These are phyloP conservation scores for Helichrysum umbraculigerum DNA, from an alignment of 129 eudicot species.

Conservation along the genomic window DNA sequence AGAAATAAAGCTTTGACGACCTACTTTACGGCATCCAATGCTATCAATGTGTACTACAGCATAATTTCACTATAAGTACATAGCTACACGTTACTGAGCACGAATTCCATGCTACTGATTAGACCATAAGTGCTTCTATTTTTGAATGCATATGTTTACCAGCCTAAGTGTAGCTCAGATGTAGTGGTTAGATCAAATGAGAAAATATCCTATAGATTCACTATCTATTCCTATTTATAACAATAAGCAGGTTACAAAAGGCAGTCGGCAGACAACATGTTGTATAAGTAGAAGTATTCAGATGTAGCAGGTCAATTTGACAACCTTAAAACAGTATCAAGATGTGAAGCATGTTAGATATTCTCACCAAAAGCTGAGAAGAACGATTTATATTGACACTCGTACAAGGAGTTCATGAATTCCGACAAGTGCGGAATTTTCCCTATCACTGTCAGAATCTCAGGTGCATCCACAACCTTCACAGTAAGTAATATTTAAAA, in stretches of 20 bases:
- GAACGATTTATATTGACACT: conserved; percentile 70
- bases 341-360: conserved; percentile 2
- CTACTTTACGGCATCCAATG: background rate
- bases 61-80: background rate
- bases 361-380: conserved; percentile 83
- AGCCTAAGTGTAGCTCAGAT: background rate
- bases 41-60: background rate
- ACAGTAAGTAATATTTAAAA: background rate
- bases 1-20: background rate
- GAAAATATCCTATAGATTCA: background rate
- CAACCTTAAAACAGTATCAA: background rate
- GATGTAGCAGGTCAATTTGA: background rate
- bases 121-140: background rate
- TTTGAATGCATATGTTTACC: background rate
- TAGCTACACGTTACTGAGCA: background rate
- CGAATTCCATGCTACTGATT: background rate
- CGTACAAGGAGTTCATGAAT: conserved; percentile 71
- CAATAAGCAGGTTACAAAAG: background rate
- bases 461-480: conserved; percentile 85
- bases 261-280: background rate
- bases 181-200: background rate
- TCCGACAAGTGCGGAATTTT: conserved; percentile 68
- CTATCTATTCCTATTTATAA: background rate
- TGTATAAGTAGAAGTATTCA: background rate
- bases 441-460: conserved; percentile 71